A percentile compares a stretch with the other conserved stretches of the same genome.
phyloP scores from a whole-genome alignment of 2,329 filamentous ascomycete species.

The Elsinoe australis region DNA sequence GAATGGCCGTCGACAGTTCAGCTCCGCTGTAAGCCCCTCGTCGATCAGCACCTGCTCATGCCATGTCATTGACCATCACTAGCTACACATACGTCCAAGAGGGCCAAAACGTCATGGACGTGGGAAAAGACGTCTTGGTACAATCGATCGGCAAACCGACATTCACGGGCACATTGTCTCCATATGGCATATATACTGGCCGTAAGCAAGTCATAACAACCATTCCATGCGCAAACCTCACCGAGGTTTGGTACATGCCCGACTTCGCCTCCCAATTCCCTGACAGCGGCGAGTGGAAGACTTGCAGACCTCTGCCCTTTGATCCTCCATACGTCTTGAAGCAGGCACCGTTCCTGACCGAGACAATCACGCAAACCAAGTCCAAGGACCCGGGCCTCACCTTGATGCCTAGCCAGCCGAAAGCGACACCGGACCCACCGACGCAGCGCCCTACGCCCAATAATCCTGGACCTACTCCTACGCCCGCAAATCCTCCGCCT shows the following conservation, averaged over 20 bases:
- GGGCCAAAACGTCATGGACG: too few species aligned
- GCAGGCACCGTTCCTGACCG: neutral
- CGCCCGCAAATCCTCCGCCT: neutral
- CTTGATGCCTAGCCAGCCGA: neutral
- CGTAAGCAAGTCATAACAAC: too few species aligned
- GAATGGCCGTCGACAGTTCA: neutral
- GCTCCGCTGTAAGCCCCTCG: neutral
- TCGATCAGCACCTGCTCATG: too few species aligned
- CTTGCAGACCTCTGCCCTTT: neutral
- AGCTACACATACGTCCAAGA: too few species aligned
- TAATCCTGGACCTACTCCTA: neutral
- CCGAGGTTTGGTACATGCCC: neutral
- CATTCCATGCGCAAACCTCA: neutral
- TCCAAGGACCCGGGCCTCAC: neutral
- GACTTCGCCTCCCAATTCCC: neutral
- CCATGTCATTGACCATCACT: too few species aligned
- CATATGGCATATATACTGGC: too few species aligned
- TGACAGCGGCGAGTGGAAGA: neutral
- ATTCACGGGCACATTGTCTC: too few species aligned
- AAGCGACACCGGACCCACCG: neutral
- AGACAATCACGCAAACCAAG: neutral
- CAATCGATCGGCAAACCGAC: too few species aligned
- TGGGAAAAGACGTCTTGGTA: too few species aligned
- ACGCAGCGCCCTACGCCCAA: neutral
- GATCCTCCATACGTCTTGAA: neutral